These are phyloP conservation scores for Bipolaris cookei DNA, from an alignment of 2,329 filamentous ascomycete genomes.

Conservation along the genomic window DNA sequence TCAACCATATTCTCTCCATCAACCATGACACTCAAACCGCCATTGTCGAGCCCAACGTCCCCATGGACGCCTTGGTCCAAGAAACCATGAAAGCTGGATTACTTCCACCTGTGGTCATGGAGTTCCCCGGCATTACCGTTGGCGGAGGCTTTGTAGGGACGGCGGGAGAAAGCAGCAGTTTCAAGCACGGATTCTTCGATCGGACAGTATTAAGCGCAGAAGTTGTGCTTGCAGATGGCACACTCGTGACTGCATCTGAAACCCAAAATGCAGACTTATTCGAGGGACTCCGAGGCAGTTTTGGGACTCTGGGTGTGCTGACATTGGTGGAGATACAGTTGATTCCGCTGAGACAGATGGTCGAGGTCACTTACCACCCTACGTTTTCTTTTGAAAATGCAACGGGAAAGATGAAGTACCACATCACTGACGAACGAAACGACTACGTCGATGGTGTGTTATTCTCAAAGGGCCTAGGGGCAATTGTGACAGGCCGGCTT, in stretches of 20 bases:
- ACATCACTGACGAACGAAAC: constrained; percentile 48
- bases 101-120: constrained; percentile 71
- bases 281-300: constrained; percentile 63
- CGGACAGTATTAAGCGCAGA: constrained; percentile 67
- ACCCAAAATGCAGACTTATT: constrained; percentile 62
- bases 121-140: constrained; percentile 73
- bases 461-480: constrained; percentile 60
- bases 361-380: constrained; percentile 68
- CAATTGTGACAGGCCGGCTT: constrained; percentile 67
- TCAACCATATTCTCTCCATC: constrained; percentile 68
- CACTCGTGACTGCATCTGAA: constrained; percentile 57
- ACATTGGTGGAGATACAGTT: constrained; percentile 66
- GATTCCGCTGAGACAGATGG: constrained; percentile 59
- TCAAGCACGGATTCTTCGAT: constrained; percentile 71
- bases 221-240: constrained; percentile 66
- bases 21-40: constrained; percentile 61
- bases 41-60: constrained; percentile 71
- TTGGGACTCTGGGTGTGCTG: constrained; percentile 66
- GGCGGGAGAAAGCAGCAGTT: constrained; percentile 71
- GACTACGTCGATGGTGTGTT: constrained; percentile 75
- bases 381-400: constrained; percentile 58
- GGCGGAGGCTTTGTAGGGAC: constrained; percentile 72
- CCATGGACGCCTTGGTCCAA: constrained; percentile 68
- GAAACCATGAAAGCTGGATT: constrained; percentile 62
- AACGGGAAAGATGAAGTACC: constrained; percentile 55